Conservation (phyloP, 495 filamentous ascomycete genomes). For the Aspergillus sclerotioniger region DNA sequence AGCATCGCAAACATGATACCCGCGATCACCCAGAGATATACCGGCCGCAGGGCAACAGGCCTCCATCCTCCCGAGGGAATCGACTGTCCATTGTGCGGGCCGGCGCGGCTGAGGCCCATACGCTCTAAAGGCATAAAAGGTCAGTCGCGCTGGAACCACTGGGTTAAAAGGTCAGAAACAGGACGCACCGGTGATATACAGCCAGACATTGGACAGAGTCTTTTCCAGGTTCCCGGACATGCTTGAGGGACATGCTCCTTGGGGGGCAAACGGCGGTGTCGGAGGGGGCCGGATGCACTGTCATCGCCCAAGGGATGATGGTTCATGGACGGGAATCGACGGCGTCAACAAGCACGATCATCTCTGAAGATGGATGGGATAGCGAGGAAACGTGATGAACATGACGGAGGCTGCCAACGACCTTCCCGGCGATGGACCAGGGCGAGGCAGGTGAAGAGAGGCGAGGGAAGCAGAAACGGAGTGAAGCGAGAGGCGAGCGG, state of each 20-base stretch:
- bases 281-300: neutral
- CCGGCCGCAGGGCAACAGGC: constrained; percentile 35
- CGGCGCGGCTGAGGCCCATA: constrained; percentile 8
- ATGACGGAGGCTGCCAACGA: constrained; percentile 7
- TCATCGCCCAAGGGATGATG: constrained; percentile 7
- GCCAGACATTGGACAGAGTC: constrained; percentile 15
- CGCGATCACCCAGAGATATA: constrained; percentile 27
- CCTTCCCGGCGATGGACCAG: neutral
- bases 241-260: constrained; percentile 18
- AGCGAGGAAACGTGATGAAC: neutral
- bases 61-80: constrained; percentile 31
- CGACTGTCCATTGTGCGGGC: constrained; percentile 14
- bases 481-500: neutral
- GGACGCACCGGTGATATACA: constrained; percentile 9
- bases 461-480: neutral
- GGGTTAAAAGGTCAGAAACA: neutral
- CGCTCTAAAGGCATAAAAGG: constrained; percentile 1
- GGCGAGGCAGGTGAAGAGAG: neutral
- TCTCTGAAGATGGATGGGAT: neutral
- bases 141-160: neutral
- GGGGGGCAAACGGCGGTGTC: constrained; percentile 7
- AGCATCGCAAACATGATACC: constrained; percentile 29
- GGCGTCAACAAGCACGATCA: constrained; percentile 6
- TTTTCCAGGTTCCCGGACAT: constrained; percentile 19
- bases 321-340: constrained; percentile 6